Percentiles rank a stretch among this genome's conserved stretches.
Evolutionary conservation across 2,329 filamentous ascomycete species (phyloP).

Genomic region (Hypomyces rosellus): DNA sequence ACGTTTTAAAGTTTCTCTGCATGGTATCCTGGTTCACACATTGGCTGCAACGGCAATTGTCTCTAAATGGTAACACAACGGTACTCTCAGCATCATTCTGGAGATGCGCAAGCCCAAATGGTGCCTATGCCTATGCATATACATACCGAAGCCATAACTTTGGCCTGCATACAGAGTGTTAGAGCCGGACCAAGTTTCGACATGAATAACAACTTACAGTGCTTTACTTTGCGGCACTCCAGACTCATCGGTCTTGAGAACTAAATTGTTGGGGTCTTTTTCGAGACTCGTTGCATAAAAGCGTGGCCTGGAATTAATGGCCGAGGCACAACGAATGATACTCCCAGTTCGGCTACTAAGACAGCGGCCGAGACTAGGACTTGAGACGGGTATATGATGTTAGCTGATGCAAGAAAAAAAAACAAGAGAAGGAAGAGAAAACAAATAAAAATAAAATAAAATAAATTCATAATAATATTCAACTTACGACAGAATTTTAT

Average conservation of each 20-base stretch:
- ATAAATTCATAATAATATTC: neutral
- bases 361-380: slow-evolving; percentile 1
- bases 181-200: too few species aligned
- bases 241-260: slow-evolving; percentile 5
- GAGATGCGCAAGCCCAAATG: neutral
- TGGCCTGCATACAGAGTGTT: slow-evolving; percentile 5
- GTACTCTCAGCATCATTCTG: neutral
- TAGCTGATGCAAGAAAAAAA: neutral
- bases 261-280: slow-evolving; percentile 5
- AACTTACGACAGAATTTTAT: neutral
- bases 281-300: slow-evolving; percentile 13
- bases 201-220: slow-evolving; percentile 7
- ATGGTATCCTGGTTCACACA: slow-evolving; percentile 38
- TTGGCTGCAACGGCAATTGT: slow-evolving; percentile 37
- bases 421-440: neutral
- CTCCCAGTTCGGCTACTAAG: slow-evolving; percentile 7
- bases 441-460: neutral
- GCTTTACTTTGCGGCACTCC: neutral
- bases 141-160: slow-evolving; percentile 19
- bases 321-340: slow-evolving; percentile 3
- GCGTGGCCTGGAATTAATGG: neutral
- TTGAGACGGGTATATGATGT: neutral
- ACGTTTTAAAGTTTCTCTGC: slow-evolving; percentile 37
- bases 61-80: slow-evolving; percentile 21
- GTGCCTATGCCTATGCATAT: neutral